Conservation (phyloP, 768 basidiomycete species). For the Psilocybe sp. region DNA sequence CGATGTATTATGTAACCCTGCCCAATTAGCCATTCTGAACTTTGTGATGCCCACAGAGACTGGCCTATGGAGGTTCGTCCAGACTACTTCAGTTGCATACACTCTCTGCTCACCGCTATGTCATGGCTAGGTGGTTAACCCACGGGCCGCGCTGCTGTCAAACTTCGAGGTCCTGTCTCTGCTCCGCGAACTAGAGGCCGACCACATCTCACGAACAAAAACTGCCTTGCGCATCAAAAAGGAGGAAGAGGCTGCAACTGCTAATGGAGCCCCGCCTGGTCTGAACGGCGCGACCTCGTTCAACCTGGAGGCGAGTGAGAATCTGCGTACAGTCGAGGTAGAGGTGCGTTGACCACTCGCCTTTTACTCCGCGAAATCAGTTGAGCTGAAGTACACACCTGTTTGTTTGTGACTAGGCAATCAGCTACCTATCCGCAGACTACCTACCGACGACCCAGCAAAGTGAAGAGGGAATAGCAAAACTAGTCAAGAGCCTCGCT, state of each 20-base stretch:
- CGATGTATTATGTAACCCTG: not conserved
- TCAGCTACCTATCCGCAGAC: constrained; percentile 76
- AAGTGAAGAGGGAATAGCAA: constrained; percentile 58
- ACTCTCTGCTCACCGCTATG: not conserved
- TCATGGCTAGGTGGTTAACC: constrained; percentile 54
- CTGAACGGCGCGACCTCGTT: constrained; percentile 16
- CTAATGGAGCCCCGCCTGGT: constrained; percentile 3
- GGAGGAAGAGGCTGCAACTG: constrained; percentile 57
- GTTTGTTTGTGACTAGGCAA: constrained; percentile 52
- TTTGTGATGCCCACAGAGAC: not conserved
- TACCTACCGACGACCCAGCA: constrained; percentile 70
- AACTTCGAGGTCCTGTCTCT: constrained; percentile 85
- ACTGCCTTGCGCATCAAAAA: constrained; percentile 74
- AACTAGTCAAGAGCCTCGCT: constrained; percentile 65
- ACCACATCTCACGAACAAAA: constrained; percentile 68
- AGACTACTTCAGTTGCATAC: not conserved
- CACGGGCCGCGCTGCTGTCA: constrained; percentile 78
- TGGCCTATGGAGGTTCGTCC: constrained; percentile 15
- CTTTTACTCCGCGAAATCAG: not conserved
- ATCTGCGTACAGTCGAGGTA: constrained; percentile 81
- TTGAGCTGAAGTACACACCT: not conserved
- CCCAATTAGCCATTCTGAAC: not conserved
- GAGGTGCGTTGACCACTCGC: constrained; percentile 47
- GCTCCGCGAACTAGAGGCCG: constrained; percentile 71
- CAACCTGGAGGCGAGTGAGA: constrained; percentile 61